Percentiles rank a stretch among this genome's conserved stretches.
Conservation (phyloP, 192 early-diverging fungal genomes). For the Obelidium mucronatum region DNA sequence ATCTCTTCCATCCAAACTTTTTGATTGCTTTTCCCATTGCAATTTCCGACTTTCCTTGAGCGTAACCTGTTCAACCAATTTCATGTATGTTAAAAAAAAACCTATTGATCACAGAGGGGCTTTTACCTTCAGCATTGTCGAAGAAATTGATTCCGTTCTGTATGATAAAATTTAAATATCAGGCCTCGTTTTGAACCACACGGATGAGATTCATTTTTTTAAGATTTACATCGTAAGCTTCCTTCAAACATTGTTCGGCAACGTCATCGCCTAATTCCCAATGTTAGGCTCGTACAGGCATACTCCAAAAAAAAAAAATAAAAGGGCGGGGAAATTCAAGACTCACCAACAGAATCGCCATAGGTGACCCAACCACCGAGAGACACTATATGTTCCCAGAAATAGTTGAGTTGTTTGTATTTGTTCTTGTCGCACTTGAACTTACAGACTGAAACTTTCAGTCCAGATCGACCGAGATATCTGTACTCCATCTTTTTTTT, state of each 20-base stretch:
- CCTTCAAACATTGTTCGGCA: constrained; percentile 13
- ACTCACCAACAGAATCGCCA: constrained; percentile 59
- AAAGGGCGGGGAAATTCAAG: too few species aligned
- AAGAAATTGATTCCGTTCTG: constrained; percentile 82
- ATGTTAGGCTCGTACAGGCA: neutral
- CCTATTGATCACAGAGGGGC: too few species aligned
- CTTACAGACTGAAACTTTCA: constrained; percentile 71
- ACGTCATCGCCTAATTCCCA: neutral
- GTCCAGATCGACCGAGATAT: constrained; percentile 76
- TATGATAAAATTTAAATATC: too few species aligned
- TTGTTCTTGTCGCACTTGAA: neutral
- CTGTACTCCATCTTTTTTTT: constrained; percentile 78
- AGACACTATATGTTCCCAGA: neutral
- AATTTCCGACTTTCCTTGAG: constrained; percentile 72
- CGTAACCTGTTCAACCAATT: constrained; percentile 40
- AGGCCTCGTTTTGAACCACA: too few species aligned
- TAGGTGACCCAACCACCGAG: constrained; percentile 64
- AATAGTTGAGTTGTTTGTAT: neutral
- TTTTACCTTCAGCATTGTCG: constrained; percentile 46
- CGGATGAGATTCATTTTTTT: neutral
- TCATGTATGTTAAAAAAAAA: constrained; percentile 21
- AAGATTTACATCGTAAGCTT: constrained; percentile 26
- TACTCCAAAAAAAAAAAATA: neutral
- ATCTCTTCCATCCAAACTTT: constrained; percentile 73
- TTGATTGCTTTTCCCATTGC: constrained; percentile 81